These are phyloP conservation scores for Scheffersomyces cryptocercus DNA, from an alignment of 1,139 yeast genomes.

Conservation along the genomic window DNA sequence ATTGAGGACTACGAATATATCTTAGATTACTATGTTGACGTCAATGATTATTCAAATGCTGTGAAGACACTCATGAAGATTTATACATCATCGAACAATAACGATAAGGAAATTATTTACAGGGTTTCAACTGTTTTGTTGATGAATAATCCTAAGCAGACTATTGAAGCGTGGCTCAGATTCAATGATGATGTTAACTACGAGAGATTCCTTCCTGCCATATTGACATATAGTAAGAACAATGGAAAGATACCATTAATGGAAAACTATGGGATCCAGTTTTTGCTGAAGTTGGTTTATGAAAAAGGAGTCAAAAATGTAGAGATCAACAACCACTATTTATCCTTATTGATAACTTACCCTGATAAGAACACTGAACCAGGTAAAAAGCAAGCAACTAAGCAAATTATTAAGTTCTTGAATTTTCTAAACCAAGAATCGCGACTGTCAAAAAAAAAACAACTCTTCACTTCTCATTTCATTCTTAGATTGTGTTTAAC, in stretches of 20 bases:
- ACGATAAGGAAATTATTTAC: constrained; percentile 49
- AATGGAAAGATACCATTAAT: constrained; percentile 25
- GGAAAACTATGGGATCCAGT: constrained; percentile 66
- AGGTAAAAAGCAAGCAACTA: constrained; percentile 34
- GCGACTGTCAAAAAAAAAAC: constrained; percentile 9
- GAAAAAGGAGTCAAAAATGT: constrained; percentile 50
- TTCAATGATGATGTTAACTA: constrained; percentile 49
- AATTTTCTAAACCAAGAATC: constrained; percentile 24
- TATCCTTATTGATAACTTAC: constrained; percentile 70
- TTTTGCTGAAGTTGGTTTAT: constrained; percentile 60
- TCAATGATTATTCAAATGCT: constrained; percentile 75
- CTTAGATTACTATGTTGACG: constrained; percentile 64
- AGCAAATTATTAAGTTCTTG: constrained; percentile 30
- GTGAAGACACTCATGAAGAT: constrained; percentile 54
- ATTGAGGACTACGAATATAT: constrained; percentile 72
- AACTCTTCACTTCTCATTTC: constrained; percentile 65
- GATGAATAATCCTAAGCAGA: constrained; percentile 65
- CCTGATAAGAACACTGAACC: constrained; percentile 28
- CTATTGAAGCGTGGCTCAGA: constrained; percentile 80
- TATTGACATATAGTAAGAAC: constrained; percentile 63
- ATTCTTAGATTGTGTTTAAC: constrained; percentile 72
- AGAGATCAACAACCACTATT: constrained; percentile 67
- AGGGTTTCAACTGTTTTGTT: constrained; percentile 67
- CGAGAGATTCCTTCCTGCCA: constrained; percentile 69
- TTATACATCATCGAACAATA: constrained; percentile 39